Evolutionary conservation across 306 rosid genomes (phyloP).

Genomic region (apple (Malus domestica)): ASM211411v1 NC_041804.1:298501-299000

Average conservation of each 20-base stretch:
- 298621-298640: conserved; percentile 86
- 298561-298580: conserved; percentile 94
- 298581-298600: conserved; percentile 91
- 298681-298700: neutral
- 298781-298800: neutral
- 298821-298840: neutral
- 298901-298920: neutral
- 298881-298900: neutral
- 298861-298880: neutral
- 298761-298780: neutral
- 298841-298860: neutral
- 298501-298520: conserved; percentile 95
- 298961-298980: neutral
- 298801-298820: neutral
- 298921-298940: neutral
- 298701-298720: neutral
- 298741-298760: neutral
- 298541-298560: conserved; percentile 92
- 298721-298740: neutral
- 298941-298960: neutral
- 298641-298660: conserved; percentile 96
- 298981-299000: neutral
- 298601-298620: conserved; percentile 94
- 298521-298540: conserved; percentile 92
- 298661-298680: conserved; percentile 23